Percentiles rank a stretch among this genome's conserved stretches.
Evolutionary conservation across 1,284 basidiomycete genomes (phyloP).

Genomic region (Ustilago sp.): DNA sequence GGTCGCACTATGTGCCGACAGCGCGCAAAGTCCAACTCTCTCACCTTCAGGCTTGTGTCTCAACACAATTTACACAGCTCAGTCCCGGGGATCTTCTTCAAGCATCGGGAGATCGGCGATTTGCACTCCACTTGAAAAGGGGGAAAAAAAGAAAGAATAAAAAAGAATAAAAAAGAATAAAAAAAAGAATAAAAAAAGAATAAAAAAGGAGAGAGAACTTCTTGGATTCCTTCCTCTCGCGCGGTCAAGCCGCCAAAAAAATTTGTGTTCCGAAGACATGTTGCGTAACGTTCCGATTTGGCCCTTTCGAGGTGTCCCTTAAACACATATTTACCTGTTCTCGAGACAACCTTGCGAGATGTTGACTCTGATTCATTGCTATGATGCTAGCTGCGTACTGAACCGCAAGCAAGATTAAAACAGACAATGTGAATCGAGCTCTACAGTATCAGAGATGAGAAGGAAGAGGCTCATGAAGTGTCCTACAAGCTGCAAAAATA

Average conservation of each 20-base stretch:
- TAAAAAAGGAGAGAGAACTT: slow-evolving; percentile 5
- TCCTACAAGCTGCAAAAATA: slow-evolving; percentile 23
- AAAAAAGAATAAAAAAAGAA: no score
- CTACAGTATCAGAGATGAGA: neutral
- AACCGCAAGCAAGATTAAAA: neutral
- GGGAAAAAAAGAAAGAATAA: no score
- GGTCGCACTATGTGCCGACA: slow-evolving; percentile 6
- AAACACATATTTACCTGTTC: neutral
- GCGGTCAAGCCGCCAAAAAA: slow-evolving; percentile 29
- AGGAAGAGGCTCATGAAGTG: neutral
- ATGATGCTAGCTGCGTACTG: neutral
- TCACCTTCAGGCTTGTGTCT: neutral
- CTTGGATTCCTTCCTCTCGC: slow-evolving; percentile 25
- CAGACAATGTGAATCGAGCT: neutral
- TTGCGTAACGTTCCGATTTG: slow-evolving; percentile 26
- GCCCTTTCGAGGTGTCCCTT: neutral
- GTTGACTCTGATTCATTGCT: neutral
- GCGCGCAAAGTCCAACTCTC: slow-evolving; percentile 17
- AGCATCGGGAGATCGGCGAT: slow-evolving; percentile 11
- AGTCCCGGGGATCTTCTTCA: neutral
- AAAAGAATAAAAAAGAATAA: no score
- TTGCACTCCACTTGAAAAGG: slow-evolving; percentile 2
- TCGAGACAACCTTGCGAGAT: neutral
- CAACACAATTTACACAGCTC: slow-evolving; percentile 5
- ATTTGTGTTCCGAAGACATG: slow-evolving; percentile 15